Conservation (phyloP, 331 rosid genomes). For the Quercus lobata region DNA sequence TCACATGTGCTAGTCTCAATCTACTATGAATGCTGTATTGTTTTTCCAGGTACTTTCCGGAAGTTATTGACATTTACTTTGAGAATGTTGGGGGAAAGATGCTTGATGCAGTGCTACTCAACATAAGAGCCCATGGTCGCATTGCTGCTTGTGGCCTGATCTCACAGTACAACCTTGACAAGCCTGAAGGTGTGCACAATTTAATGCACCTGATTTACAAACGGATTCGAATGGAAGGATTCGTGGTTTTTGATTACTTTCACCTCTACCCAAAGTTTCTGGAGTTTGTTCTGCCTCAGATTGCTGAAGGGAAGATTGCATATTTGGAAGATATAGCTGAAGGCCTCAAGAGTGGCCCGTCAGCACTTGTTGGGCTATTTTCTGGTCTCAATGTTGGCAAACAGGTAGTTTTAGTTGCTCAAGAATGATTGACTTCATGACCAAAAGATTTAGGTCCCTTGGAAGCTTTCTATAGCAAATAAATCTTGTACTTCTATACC, state of each 20-base stretch:
- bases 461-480: not conserved
- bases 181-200: slow-evolving; percentile 3
- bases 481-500: not conserved
- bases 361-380: slow-evolving; percentile 14
- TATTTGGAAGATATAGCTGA: slow-evolving; percentile 15
- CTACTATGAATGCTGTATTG: not conserved
- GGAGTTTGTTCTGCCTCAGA: slow-evolving; percentile 6
- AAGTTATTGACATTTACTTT: slow-evolving; percentile 17
- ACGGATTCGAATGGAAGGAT: not conserved
- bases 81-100: slow-evolving; percentile 22
- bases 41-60: not conserved
- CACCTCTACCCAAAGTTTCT: slow-evolving; percentile 3
- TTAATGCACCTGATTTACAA: not conserved
- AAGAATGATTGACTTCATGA: not conserved
- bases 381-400: slow-evolving; percentile 10
- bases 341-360: slow-evolving; percentile 13
- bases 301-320: slow-evolving; percentile 5
- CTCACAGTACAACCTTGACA: slow-evolving; percentile 10
- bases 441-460: not conserved
- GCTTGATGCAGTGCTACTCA: slow-evolving; percentile 21
- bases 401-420: slow-evolving; percentile 10
- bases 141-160: slow-evolving; percentile 19
- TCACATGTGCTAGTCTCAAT: not conserved
- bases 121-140: slow-evolving; percentile 13
- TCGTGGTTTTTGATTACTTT: not conserved